Base-by-base conservation (phyloP, 2,329 filamentous ascomycete genomes). In the Alternaria longipes region DNA sequence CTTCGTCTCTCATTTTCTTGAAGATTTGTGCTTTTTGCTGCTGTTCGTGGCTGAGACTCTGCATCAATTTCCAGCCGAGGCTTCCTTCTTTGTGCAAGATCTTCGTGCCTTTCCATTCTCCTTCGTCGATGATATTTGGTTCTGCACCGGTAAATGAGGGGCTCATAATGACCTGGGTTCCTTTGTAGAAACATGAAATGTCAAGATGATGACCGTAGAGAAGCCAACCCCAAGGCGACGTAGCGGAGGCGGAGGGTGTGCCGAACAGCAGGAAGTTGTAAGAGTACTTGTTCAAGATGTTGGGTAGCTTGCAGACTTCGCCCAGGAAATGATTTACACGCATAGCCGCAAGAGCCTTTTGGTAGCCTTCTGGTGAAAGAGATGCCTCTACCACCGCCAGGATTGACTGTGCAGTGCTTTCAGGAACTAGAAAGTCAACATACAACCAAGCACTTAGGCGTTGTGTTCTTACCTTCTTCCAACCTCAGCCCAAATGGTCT, bases 111-210 rank as follows among this genome's bases (percentile, higher is more conserved):
- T 80, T 79, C 74, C 87, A 84, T 0, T 84, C 84, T 0, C 90
- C 90, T 0, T 78, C 76, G 65, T 93, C 91, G 67, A 93, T 91
- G 36, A 89, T 71, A 69, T 94, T 93, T 0, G 91, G 91, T 77
- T 94, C 91, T 0, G 91, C 91, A 56, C 91, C 91, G 0, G 90
- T 92, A 78, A 94, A 94, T 79, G 89, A 91, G 0, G 91, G 91
- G 0, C 87, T 88, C 3, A 92, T 82, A 45, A 92, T 81, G 51
- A 93, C 88, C 74, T 92, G 89, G 0, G 80, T 78, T 32, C 82
- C 82, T 71, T 89, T 85, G 56, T 93, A 83, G 72, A 93, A 90
- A 22, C 91, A 84, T 69, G 89, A 89, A 3, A 94, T 83, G 67
- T 90, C 92, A 3, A 94, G 82, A 68, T 94, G 91, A 74, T 94